Evolutionary conservation across 768 basidiomycete species (phyloP), one percentile per base, ranked within the genome.

Genomic region (Kwoniella europaea): DNA sequence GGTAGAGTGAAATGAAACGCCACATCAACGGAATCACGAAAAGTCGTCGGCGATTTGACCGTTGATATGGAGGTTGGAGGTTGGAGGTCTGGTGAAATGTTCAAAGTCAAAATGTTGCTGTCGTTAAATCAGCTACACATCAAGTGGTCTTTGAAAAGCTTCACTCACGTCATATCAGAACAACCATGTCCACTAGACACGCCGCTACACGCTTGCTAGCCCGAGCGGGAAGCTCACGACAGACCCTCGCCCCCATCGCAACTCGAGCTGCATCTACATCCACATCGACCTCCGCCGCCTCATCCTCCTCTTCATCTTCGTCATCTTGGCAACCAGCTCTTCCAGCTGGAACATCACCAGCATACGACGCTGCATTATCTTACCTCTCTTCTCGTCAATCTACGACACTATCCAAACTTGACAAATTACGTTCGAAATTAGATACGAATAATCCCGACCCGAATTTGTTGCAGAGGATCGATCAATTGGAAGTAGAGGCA

Each of bases 281-380:
- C 16, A 27, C 59, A 9, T 68, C 75, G n/a, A 53, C 73, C 67
- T 20, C 72, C 29, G 57, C 75, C n/a, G 59, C 72, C 44, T 41
- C 63, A 13, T 65, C 70, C 10, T 29, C 58, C 52, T 56, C 71
- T 4, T 63, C 71, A 43, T 69, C 74, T 9, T 63, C 74, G 24
- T 67, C 73, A 35, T 53, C 73, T 29, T 82, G 77, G 77, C 66
- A 71, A 13, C 79, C 76, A 27, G 74, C 77, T 24, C 18, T 82
- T 10, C 71, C 77, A 12, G 59, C 69, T n/a, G 82, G 82, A 46
- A 42, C 57, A 15, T 71, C 71, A 22, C 74, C 83, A 1, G 84
- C 81, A 87, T 97, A 93, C 77, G 96, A 98, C 84, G 88, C 91
- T 65, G 94, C 95, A 0, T 84, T 98, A 55, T 86, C 88, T 69